These are phyloP conservation scores for Suhomyces vadensis DNA, from an alignment of 805 yeast species.

Conservation along the genomic window DNA sequence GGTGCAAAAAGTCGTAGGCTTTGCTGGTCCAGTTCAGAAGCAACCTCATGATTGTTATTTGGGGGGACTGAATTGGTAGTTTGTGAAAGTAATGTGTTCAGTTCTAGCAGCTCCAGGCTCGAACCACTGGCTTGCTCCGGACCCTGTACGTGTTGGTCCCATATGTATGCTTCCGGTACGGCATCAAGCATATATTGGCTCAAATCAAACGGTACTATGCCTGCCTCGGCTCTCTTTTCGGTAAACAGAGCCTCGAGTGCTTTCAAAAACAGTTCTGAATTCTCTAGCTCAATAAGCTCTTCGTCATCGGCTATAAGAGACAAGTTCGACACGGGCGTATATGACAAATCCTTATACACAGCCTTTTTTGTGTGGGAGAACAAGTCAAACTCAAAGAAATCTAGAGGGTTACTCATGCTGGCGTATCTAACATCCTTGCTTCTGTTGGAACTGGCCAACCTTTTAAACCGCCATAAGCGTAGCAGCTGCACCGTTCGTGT, in stretches of 20 bases:
- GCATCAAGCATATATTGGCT: neutral
- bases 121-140: neutral
- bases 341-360: too few relatives aligned
- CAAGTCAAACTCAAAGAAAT: neutral
- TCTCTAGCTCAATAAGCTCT: too few relatives aligned
- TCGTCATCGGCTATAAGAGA: too few relatives aligned
- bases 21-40: too few relatives aligned
- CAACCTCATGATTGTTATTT: too few relatives aligned
- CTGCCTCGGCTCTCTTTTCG: too few relatives aligned
- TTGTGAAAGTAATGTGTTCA: neutral
- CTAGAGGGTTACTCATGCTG: neutral
- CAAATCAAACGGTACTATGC: neutral
- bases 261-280: too few relatives aligned
- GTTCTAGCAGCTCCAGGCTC: neutral
- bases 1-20: too few relatives aligned
- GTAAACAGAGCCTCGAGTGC: too few relatives aligned
- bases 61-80: too few relatives aligned
- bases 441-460: neutral
- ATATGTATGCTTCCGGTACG: neutral
- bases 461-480: conserved; percentile 1
- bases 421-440: neutral
- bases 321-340: too few relatives aligned
- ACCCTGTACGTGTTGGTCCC: neutral
- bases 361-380: too few relatives aligned
- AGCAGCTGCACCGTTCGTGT: neutral